These are phyloP conservation scores for Theileria equi DNA, from an alignment of 169 alveolate genomes.

Conservation along the genomic window DNA sequence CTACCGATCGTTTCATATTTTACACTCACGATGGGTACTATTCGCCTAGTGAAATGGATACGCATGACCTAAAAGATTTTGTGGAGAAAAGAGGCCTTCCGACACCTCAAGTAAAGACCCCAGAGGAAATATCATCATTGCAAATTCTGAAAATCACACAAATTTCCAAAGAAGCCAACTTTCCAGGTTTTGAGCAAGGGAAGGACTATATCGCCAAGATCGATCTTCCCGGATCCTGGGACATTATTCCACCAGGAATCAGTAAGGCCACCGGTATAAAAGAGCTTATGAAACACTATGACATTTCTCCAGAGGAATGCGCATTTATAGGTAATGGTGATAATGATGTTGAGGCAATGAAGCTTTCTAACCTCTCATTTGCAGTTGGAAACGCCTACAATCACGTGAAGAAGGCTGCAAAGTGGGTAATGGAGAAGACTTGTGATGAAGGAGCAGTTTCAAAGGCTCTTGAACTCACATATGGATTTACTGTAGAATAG, in stretches of 20 bases:
- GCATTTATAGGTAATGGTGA: constrained; percentile 50
- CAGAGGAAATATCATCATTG: too few relatives aligned
- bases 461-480: constrained; percentile 21
- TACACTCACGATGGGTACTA: too few relatives aligned
- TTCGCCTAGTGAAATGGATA: too few relatives aligned
- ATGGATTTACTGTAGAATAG: too few relatives aligned
- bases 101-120: too few relatives aligned
- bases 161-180: too few relatives aligned
- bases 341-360: constrained; percentile 41
- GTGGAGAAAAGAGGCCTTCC: too few relatives aligned
- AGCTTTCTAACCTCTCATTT: constrained; percentile 12
- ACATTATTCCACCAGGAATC: constrained; percentile 20
- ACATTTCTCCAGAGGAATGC: constrained; percentile 26
- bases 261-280: constrained; percentile 41
- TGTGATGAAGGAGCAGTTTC: constrained; percentile 46
- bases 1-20: too few relatives aligned
- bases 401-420: constrained; percentile 28
- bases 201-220: background rate
- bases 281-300: constrained; percentile 20
- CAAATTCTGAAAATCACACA: too few relatives aligned
- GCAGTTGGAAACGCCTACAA: constrained; percentile 56
- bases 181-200: too few relatives aligned
- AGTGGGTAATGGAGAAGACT: constrained; percentile 26
- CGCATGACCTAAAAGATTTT: too few relatives aligned
- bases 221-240: constrained; percentile 4